Base-by-base conservation (phyloP, 805 yeast genomes). In the Nadsonia fulvescens region DNA sequence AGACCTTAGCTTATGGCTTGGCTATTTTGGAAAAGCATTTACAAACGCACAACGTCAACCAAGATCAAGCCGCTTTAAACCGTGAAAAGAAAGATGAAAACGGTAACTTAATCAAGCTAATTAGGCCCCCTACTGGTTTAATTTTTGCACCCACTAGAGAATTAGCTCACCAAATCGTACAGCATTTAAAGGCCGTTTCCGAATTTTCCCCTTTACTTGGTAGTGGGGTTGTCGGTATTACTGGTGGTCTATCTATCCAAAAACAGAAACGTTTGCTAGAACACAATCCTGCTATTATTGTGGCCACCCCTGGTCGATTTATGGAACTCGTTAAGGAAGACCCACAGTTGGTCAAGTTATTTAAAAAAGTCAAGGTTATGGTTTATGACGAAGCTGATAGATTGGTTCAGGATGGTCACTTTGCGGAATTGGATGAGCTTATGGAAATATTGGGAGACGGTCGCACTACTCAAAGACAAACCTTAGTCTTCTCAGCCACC, bases 361-460 rank as follows among this genome's bases (percentile, higher is more conserved):
- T 70, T 33, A 46, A 57, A 11, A 42, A 52, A 14, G 45, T 64
- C 12, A 61, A 66, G 15, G 48, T 61, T 3, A 42, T 70, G 13
- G 93, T 83, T 1, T 56, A 86, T 16, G 98, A 89, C 57, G 98
- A 89, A 49, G 98, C 98, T 8, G 98, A 89, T 56, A 61, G 98
- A 48, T 54, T 89, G 35, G 58, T 89, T 27, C 94, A 86, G 49
- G 93, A 83, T 43, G 95, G 96, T 2, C 96, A 83, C 51, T 89
- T 86, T 45, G 91, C 79, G 32, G 98, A 89, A 47, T 65, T 89
- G 36, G 91, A 75, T 38, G 74, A 70, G 41, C 74, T 79, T 32
- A 53, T 86, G 33, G 79, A 74, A 29, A 47, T 75, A 9, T 48
- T 89, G 13, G 49, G 54, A 47, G 39, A 62, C 72, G 49, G 63